These are phyloP conservation scores for Naganishia vishniacii DNA, from an alignment of 768 basidiomycete species.

Conservation along the genomic window DNA sequence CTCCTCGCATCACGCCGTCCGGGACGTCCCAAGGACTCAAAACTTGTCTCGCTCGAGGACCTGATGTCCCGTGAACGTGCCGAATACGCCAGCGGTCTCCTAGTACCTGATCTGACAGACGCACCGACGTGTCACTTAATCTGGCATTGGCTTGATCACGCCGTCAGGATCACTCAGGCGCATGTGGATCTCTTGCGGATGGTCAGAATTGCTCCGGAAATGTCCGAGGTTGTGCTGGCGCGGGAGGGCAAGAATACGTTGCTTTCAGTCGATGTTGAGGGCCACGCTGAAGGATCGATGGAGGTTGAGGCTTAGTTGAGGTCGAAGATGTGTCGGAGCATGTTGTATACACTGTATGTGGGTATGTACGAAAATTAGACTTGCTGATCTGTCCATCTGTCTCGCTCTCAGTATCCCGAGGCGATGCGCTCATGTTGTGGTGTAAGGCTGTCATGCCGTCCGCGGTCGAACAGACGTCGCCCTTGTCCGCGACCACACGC, in stretches of 20 bases:
- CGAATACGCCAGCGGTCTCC: constrained; percentile 47
- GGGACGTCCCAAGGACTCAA: constrained; percentile 45
- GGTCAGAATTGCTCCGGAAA: constrained; percentile 11
- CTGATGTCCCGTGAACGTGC: constrained; percentile 36
- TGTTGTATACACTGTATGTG: background rate
- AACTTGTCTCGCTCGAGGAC: constrained; percentile 44
- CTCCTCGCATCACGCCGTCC: constrained; percentile 39
- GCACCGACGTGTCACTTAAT: constrained; percentile 39
- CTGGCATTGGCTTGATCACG: constrained; percentile 38
- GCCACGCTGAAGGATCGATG: background rate
- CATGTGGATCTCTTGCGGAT: constrained; percentile 38
- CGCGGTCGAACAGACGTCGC: too few relatives aligned
- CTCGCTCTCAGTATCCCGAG: too few relatives aligned
- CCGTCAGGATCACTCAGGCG: constrained; percentile 33
- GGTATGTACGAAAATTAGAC: too few relatives aligned
- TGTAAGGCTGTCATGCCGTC: too few relatives aligned
- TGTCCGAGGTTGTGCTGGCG: background rate
- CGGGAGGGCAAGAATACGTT: constrained; percentile 19
- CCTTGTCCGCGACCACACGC: too few relatives aligned
- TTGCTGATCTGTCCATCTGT: too few relatives aligned
- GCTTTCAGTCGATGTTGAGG: constrained; percentile 1
- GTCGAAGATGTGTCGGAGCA: background rate
- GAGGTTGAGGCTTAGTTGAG: background rate
- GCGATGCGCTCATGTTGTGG: too few relatives aligned
- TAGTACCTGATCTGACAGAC: constrained; percentile 48